Base-by-base conservation (phyloP, 2,329 filamentous ascomycete genomes). In the Mycosphaerella arachidis region DNA sequence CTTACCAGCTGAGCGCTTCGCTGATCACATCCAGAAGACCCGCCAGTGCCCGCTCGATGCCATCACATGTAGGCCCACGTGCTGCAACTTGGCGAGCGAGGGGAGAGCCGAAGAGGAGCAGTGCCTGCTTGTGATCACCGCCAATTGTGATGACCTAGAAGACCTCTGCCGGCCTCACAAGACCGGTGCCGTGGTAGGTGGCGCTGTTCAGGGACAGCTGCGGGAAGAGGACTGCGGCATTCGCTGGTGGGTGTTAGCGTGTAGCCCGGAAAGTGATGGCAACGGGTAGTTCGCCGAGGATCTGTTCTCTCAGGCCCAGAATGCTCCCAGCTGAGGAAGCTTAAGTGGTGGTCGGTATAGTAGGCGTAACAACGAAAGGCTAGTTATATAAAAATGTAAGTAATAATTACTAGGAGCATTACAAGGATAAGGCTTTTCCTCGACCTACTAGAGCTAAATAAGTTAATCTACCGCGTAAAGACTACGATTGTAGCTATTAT, bases 141-240 rank as follows among this genome's bases (percentile, higher is more conserved):
- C 52, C 46, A 7, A 59, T 45, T 29, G 57, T 43, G 46, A 62
- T 48, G 29, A 64, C 50, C 37, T 61, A 48, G 29, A 64, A 64
- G 13, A 61, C 30, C n/a, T 64, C 59, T 18, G 24, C 37, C 4
- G 62, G 51, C 5, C 55, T 45, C n/a, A 40, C 27, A 12, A 61
- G 48, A 10, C 56, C 57, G 12, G 53, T 61, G 3, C 13, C 12
- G 13, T 20, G 16, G 35, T 55, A 57, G 1, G 56, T 55, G 29
- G n/a, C 24, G 18, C 53, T 56, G 6, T 24, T 45, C 40, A 27
- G 24, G 13, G 60, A 37, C 1, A 63, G 31, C 30, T 62, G 63
- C 5, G 60, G 63, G 35, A 60, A 64, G 1, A 63, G 55, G 4
- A 56, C 54, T n/a, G 54, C 51, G 13, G 63, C 63, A 24, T 64